A percentile compares a stretch with the other conserved stretches of the same genome.
Conservation (phyloP, 2,329 filamentous ascomycete species). For the Macrophomina tecta region DNA sequence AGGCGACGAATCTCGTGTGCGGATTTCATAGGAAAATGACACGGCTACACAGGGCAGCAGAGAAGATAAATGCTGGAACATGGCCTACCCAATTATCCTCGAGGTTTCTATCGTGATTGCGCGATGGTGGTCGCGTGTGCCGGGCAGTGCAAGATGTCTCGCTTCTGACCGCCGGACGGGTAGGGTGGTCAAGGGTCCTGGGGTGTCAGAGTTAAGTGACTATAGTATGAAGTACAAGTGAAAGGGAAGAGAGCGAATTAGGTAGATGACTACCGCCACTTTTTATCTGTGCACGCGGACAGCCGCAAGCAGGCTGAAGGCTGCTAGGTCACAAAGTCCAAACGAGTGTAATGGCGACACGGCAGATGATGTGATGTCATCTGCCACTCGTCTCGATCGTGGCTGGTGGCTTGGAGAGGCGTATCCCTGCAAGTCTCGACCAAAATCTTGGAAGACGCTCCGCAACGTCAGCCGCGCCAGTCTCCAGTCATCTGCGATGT, state of each 20-base stretch:
- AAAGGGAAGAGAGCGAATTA: background rate
- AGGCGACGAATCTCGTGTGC: background rate
- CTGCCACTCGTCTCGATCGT: slow-evolving; percentile 23
- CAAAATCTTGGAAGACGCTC: slow-evolving; percentile 15
- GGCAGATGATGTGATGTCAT: slow-evolving; percentile 27
- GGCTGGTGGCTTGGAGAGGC: slow-evolving; percentile 16
- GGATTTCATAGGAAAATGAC: background rate
- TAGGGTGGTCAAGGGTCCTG: background rate
- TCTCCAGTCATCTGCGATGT: background rate
- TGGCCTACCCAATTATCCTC: slow-evolving; percentile 2
- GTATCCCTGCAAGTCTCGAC: slow-evolving; percentile 20
- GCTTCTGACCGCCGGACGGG: slow-evolving; percentile 14
- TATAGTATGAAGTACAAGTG: slow-evolving; percentile 14
- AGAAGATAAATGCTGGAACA: background rate
- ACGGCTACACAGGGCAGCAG: background rate
- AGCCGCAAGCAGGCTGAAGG: background rate
- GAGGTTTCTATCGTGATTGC: slow-evolving; percentile 13
- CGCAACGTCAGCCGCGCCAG: slow-evolving; percentile 14
- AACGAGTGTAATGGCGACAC: slow-evolving; percentile 10
- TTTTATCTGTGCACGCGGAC: slow-evolving; percentile 21
- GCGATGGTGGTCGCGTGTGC: slow-evolving; percentile 19
- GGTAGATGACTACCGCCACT: slow-evolving; percentile 18
- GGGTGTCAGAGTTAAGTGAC: background rate
- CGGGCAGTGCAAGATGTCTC: slow-evolving; percentile 7
- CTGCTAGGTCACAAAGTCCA: slow-evolving; percentile 15